Evolutionary conservation across 352 stramenopile species (phyloP), one percentile per base, ranked within the genome.

Genomic region (Globisporangium cystogenes): DNA sequence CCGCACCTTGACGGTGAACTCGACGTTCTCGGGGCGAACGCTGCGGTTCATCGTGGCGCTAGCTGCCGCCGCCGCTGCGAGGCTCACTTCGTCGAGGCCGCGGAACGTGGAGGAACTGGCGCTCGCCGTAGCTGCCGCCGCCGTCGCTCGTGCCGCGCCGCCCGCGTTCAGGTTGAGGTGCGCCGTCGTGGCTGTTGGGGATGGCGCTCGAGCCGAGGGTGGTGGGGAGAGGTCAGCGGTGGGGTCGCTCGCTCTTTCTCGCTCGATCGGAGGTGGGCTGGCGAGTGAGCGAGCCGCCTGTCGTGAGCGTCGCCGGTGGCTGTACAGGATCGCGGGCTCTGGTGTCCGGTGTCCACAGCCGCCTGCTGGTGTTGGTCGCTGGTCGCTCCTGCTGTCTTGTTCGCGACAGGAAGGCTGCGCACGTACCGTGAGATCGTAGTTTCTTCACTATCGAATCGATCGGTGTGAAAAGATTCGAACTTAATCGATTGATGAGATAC

Each of bases 1-100:
- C 31, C 54, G 31, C 57, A 92, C 94, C 87, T 73, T 97, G 63
- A 98, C 94, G 44, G 90, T 98, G 66, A 98, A 98, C 66, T 98
- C 94, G 40, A 98, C 91, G 71, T 98, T 97, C 61, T 98, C 94
- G 27, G 78, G 79, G 24, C 82, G 82, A 57, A 91, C 76, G 39
- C 72, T 91, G 23, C 82, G 74, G 63, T 91, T 93, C 76, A 90
- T 88, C 48, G 45, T 57, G 51, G 36, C 27, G 20, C 36, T 42
- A 1, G 40, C 31, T 4, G 24, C 51, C 1, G 39, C 11, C 21
- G 51, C 29, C 2, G 27, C 51, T 31, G 48, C 54, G 33, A 59
- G 44, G 53, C 53, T 59, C 53, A 48, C 44, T 48, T 59, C 53
- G 53, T 53, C 53, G 26, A 53, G 53, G 11, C 36, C 33, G 54